Conservation (phyloP, 164 flowering plant species). For the Paratinospora sagittata region DNA sequence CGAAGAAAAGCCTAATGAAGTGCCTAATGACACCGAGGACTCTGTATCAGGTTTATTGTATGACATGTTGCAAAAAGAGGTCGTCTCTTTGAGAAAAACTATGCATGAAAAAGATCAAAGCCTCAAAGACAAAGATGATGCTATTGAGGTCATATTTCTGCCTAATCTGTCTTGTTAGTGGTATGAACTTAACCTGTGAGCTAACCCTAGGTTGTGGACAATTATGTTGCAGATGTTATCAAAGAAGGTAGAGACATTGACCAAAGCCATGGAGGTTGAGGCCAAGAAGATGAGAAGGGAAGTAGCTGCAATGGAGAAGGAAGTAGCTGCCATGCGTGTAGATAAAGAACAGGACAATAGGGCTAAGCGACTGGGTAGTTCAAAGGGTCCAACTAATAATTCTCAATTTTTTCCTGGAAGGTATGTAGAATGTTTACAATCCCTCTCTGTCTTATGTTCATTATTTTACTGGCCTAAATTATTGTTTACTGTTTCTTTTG, state of each 20-base stretch:
- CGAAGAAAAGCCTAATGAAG: conserved; percentile 61
- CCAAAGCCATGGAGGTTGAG: conserved; percentile 98
- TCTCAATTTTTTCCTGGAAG: conserved; percentile 80
- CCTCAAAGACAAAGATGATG: conserved; percentile 97
- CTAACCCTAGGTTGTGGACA: conserved; percentile 4
- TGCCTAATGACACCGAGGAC: conserved; percentile 54
- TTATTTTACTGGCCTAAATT: not conserved
- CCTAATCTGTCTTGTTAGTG: not conserved
- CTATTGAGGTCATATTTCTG: conserved; percentile 63
- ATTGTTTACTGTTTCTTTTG: not conserved
- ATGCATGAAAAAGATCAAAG: conserved; percentile 94
- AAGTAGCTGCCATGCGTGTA: conserved; percentile 92
- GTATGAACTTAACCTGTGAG: not conserved
- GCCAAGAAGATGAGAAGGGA: conserved; percentile 98
- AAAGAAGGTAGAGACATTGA: conserved; percentile 90
- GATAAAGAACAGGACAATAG: conserved; percentile 87
- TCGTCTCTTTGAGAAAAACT: conserved; percentile 78
- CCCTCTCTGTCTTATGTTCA: not conserved
- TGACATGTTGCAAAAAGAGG: conserved; percentile 94
- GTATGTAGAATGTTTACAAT: conserved; percentile 29
- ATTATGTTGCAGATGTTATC: conserved; percentile 62
- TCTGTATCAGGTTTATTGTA: conserved; percentile 73
- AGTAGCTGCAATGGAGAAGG: conserved; percentile 97
- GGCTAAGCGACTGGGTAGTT: conserved; percentile 58
- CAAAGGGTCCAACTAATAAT: conserved; percentile 54